These are phyloP conservation scores for Fistulina hepatica DNA, from an alignment of 1,284 basidiomycete genomes.

Conservation along the genomic window DNA sequence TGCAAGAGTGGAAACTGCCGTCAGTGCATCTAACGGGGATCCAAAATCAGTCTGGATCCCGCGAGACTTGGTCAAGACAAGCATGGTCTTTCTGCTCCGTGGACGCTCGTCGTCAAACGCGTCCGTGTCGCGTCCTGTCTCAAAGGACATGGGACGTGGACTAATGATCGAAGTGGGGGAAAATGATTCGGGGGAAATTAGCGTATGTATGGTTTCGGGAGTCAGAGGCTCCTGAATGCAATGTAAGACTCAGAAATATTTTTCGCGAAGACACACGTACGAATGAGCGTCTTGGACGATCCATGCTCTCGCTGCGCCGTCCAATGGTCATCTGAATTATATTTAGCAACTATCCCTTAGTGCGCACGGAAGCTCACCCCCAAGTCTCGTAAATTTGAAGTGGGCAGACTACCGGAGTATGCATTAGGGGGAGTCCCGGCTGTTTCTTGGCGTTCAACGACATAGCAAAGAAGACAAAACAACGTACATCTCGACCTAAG, in stretches of 20 bases:
- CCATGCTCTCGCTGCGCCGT: conserved; percentile 25
- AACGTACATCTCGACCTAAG: conserved; percentile 30
- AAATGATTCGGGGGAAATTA: conserved; percentile 45
- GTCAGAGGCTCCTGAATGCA: conserved; percentile 45
- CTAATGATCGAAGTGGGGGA: conserved; percentile 17
- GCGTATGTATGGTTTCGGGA: conserved; percentile 44
- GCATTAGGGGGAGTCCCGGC: conserved; percentile 11
- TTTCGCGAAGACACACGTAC: conserved; percentile 24
- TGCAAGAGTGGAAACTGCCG: conserved; percentile 26
- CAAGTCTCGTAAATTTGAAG: neutral
- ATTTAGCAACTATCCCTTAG: neutral
- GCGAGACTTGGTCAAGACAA: conserved; percentile 52
- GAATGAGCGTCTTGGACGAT: conserved; percentile 26
- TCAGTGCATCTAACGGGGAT: conserved; percentile 18
- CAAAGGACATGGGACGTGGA: conserved; percentile 34
- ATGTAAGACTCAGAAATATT: conserved; percentile 3
- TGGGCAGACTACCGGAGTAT: conserved; percentile 24
- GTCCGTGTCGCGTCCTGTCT: conserved; percentile 35
- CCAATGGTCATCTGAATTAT: conserved; percentile 6
- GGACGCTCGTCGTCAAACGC: conserved; percentile 32
- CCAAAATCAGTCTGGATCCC: conserved; percentile 67
- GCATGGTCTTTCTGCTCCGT: conserved; percentile 35
- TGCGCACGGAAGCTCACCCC: neutral
- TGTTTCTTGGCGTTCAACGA: too few species aligned
- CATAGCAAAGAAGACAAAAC: conserved; percentile 2